Evolutionary conservation across 495 filamentous ascomycete species (phyloP).

Genomic region (Neurospora tetraspora): DNA sequence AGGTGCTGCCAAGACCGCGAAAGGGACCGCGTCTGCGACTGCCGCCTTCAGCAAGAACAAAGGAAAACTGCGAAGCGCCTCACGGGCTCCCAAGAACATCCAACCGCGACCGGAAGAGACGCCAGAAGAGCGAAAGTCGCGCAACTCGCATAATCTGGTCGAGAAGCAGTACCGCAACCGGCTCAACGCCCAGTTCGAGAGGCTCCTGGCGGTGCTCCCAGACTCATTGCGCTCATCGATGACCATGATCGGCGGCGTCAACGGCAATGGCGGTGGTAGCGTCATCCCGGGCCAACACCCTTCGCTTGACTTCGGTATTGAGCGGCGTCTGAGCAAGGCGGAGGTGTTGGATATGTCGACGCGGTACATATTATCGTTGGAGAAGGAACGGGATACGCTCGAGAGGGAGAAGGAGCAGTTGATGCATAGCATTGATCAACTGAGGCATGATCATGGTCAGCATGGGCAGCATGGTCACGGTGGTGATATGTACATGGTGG

Average conservation of each 20-base stretch:
- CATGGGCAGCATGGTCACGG: background rate
- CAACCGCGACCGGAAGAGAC: slow-evolving; percentile 24
- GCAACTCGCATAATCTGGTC: slow-evolving; percentile 36
- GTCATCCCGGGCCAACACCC: background rate
- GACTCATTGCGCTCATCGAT: slow-evolving; percentile 21
- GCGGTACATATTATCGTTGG: slow-evolving; percentile 30
- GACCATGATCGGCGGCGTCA: slow-evolving; percentile 7
- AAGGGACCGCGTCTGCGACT: background rate
- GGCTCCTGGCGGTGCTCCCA: slow-evolving; percentile 30
- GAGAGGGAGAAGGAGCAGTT: slow-evolving; percentile 28
- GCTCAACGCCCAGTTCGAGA: slow-evolving; percentile 38
- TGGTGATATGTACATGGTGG: background rate
- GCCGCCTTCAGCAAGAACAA: background rate
- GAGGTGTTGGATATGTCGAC: slow-evolving; percentile 38
- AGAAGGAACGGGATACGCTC: slow-evolving; percentile 25
- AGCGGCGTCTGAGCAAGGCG: slow-evolving; percentile 35
- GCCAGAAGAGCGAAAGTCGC: slow-evolving; percentile 27
- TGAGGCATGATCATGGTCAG: slow-evolving; percentile 6
- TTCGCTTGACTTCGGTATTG: slow-evolving; percentile 15
- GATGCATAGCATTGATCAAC: slow-evolving; percentile 15
- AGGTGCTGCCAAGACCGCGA: background rate
- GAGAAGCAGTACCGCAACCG: slow-evolving; percentile 42
- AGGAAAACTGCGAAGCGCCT: slow-evolving; percentile 29
- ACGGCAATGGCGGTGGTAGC: background rate
- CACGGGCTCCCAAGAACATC: slow-evolving; percentile 31